Percentiles rank a stretch among this genome's conserved stretches.
Evolutionary conservation across 768 basidiomycete species (phyloP).

Genomic region (Agaricus blazei): DNA sequence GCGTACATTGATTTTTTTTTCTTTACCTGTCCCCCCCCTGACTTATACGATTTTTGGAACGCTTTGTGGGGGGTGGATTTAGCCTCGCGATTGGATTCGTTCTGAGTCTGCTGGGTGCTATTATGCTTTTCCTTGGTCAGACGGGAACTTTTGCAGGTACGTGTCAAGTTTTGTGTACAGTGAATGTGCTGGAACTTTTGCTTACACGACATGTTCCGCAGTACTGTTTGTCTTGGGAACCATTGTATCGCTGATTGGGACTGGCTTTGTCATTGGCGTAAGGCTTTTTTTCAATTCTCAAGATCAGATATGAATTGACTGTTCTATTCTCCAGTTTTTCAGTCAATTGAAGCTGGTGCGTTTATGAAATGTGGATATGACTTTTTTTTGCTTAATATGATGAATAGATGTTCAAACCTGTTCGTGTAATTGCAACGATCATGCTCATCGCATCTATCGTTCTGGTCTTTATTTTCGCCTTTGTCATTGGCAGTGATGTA

Average conservation of each 20-base stretch:
- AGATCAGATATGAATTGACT: conserved; percentile 2
- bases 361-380: not conserved
- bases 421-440: conserved; percentile 78
- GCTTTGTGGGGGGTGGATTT: not conserved
- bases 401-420: conserved; percentile 88
- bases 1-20: conserved; percentile 19
- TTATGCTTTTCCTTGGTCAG: conserved; percentile 70
- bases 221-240: conserved; percentile 83
- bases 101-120: conserved; percentile 73
- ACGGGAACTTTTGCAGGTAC: conserved; percentile 69
- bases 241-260: conserved; percentile 77
- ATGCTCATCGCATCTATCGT: conserved; percentile 75
- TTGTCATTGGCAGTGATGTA: conserved; percentile 66
- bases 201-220: conserved; percentile 22
- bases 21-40: not conserved
- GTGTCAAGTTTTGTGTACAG: conserved; percentile 20
- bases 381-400: not conserved
- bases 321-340: conserved; percentile 45
- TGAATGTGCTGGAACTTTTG: not conserved
- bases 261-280: conserved; percentile 89
- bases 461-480: conserved; percentile 83
- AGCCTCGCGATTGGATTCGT: conserved; percentile 75
- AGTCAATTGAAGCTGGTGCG: conserved; percentile 77
- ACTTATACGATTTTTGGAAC: not conserved
- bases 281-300: conserved; percentile 22